Conservation (phyloP, 352 stramenopile species). For the Globisporangium abappressorium region DNA sequence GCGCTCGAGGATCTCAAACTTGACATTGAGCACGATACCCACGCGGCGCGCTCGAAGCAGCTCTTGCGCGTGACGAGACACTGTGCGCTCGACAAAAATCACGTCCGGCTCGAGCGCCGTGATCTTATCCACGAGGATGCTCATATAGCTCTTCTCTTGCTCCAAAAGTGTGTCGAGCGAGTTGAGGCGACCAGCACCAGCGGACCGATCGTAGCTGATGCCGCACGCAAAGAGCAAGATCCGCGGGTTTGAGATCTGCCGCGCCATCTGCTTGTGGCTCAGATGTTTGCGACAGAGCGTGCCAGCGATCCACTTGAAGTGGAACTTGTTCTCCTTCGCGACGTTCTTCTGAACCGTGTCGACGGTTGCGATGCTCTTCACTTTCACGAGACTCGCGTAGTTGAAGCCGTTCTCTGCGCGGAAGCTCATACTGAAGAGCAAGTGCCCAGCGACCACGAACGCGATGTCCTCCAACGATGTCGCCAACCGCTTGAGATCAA, state of each 20-base stretch:
- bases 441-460: conserved; percentile 67
- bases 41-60: conserved; percentile 90
- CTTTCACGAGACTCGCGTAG: conserved; percentile 70
- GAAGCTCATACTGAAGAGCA: conserved; percentile 84
- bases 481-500: conserved; percentile 43
- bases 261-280: conserved; percentile 96
- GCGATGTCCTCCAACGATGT: conserved; percentile 68
- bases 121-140: conserved; percentile 97
- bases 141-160: conserved; percentile 96
- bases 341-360: conserved; percentile 62
- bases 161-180: conserved; percentile 96
- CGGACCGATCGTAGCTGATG: conserved; percentile 95
- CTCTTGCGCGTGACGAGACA: conserved; percentile 92
- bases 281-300: conserved; percentile 96
- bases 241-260: conserved; percentile 91
- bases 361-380: conserved; percentile 77
- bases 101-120: conserved; percentile 93
- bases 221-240: conserved; percentile 95
- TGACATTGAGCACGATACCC: conserved; percentile 94
- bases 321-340: conserved; percentile 63
- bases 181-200: conserved; percentile 81
- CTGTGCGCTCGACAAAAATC: conserved; percentile 90
- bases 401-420: conserved; percentile 75
- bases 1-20: conserved; percentile 87
- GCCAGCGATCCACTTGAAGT: conserved; percentile 94